Evolutionary conservation across 2,329 filamentous ascomycete genomes (phyloP), one percentile per base, ranked within the genome.

Genomic region (Chrysoporthe deuterocubensis): DNA sequence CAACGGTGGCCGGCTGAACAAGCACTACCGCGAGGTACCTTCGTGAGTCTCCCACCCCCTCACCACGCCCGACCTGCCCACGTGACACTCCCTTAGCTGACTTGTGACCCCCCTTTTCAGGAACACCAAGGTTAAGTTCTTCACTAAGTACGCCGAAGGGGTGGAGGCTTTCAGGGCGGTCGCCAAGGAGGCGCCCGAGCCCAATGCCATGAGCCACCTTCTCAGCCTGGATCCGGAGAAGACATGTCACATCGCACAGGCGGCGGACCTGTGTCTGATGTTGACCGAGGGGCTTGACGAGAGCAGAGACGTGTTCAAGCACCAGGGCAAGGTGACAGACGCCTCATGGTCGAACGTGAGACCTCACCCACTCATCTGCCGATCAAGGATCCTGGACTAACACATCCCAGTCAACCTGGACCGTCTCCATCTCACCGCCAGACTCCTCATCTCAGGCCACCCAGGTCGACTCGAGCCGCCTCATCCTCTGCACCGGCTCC

Each of bases 71-170:
- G 5, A 43, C 16, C 3, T 42, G 40, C 14, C 26, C n/a, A 4
- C 26, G 50, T 4, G n/a, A 9, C 1, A 37, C 11, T 13, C 1
- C 50, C 11, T 13, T 58, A 40, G 18, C 52, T 64, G 1, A 56
- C 37, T 5, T 32, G 16, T 58, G 26, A 26, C 26, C 26, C 26
- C 26, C 14, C 5, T 43, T 8, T 14, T 1, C 40, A 65, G 63
- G 32, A 90, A 90, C 74, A 90, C 88, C 67, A 89, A 87, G 73
- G 87, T 87, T 54, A 81, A 82, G 57, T 79, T 87, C 32, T 90
- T 90, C 74, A 77, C 87, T 67, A 79, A 84, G 40, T 90, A 85
- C 75, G 86, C 86, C 21, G 81, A 83, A 21, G 85, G 82, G 1
- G 76, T 86, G 1, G 75, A 82, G 46, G 80, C 86, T 0, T 89